phyloP scores from a whole-genome alignment of 345 rosid genomes.

The Murraya koenigii region DNA sequence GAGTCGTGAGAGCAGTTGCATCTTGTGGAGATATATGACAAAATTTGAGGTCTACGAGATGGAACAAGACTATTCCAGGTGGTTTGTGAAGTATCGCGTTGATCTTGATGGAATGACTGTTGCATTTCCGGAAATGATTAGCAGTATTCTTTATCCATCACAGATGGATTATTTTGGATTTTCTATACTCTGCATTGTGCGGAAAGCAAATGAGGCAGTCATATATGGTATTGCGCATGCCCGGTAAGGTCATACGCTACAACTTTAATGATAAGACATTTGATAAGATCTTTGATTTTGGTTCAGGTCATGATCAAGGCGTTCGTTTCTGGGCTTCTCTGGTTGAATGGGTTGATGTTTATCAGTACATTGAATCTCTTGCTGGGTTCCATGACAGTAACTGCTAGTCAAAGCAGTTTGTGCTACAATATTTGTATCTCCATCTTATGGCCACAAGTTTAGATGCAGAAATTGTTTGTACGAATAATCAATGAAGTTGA shows the following conservation, averaged over 20 bases:
- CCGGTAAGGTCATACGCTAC: constrained; percentile 19
- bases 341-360: background rate
- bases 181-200: constrained; percentile 21
- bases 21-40: constrained; percentile 23
- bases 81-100: constrained; percentile 38
- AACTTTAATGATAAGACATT: constrained; percentile 23
- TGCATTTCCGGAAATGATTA: constrained; percentile 34
- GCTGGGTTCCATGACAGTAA: background rate
- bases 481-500: background rate
- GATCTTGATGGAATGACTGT: constrained; percentile 29
- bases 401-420: too few species aligned
- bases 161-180: constrained; percentile 10
- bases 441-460: background rate
- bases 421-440: background rate
- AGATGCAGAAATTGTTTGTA: background rate
- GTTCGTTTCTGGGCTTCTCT: background rate
- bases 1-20: constrained; percentile 25
- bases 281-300: constrained; percentile 25
- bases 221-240: constrained; percentile 31
- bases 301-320: background rate
- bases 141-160: background rate
- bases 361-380: background rate
- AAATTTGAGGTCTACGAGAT: constrained; percentile 33
- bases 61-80: constrained; percentile 27
- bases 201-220: constrained; percentile 28